Base-by-base conservation (phyloP, 2,329 filamentous ascomycete genomes). In the Fusarium albidum region DNA sequence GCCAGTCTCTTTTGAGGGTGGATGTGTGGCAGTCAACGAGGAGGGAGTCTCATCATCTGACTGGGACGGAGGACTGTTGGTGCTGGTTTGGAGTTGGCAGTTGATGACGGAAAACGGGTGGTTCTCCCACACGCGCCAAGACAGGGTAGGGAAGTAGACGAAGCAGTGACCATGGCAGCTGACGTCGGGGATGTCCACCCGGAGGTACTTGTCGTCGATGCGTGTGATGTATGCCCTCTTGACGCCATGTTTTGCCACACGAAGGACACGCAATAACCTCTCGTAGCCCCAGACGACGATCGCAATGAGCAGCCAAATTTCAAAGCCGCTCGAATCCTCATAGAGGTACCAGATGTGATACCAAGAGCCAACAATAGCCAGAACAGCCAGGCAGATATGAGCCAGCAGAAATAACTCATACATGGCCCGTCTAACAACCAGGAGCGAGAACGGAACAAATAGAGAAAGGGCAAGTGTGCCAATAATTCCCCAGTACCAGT, bases 321-420 rank as follows among this genome's bases (percentile, higher is more conserved):
- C 78, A 45, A 81, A 77, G 1, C 79, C 79, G 65, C 74, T 78
- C 5, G 69, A 62, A 29, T 71, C 65, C 1, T 61, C 43, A 54
- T 75, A 79, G 0, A 69, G 61, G 9, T 67, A 49, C 5, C 66
- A 52, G 39, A 79, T 72, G 46, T 82, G 79, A 34, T 74, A 75
- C 67, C 72, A 80, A 29, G 71, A 72, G 3, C 73, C 78, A 2
- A 76, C 71, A 3, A 82, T 40, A 9, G 73, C 64, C 2, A 81
- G 47, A 5, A 77, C 64, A 0, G 77, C 68, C 0, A 81, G 40
- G 3, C 71, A 42, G 18, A 82, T 73, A 37, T 82, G 79, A 9
- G 65, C 55, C 6, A 73, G 57, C 0, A 82, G 68, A 56, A 82
- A 82, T 0, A 77, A 26, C 61, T 80, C 77, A 58, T 78, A 80